Evolutionary conservation across 345 rosid species (phyloP).

Genomic region (Theobroma cacao): DNA sequence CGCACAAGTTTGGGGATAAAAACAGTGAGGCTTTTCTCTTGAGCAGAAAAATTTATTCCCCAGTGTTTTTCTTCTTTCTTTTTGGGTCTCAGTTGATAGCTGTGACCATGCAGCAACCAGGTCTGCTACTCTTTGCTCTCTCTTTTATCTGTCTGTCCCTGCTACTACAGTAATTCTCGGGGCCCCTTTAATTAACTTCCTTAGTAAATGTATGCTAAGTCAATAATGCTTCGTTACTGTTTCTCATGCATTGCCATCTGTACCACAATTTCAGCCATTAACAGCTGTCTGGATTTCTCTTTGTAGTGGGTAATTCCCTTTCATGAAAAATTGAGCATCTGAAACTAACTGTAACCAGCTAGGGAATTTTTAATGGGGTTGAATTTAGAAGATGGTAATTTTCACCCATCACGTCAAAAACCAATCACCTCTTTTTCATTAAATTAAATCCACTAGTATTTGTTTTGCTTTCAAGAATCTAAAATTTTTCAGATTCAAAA

Average conservation of each 20-base stretch:
- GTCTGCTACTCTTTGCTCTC: conserved; percentile 10
- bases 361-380: not conserved
- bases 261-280: not conserved
- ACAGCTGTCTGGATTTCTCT: not conserved
- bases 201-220: not conserved
- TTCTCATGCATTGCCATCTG: conserved; percentile 2
- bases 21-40: not conserved
- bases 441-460: not conserved
- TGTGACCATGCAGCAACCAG: conserved; percentile 1
- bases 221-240: not conserved
- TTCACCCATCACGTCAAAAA: not conserved
- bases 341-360: not conserved
- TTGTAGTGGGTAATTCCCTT: not conserved
- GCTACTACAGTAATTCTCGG: not conserved
- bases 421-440: not conserved
- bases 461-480: not conserved
- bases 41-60: not conserved
- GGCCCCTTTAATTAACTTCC: conserved; percentile 2
- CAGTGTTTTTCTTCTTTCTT: not conserved
- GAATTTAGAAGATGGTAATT: not conserved
- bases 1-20: conserved; percentile 18
- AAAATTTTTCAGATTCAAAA: no score
- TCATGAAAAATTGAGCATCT: not conserved
- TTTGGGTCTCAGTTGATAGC: not conserved
- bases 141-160: not conserved